Evolutionary conservation across 768 basidiomycete genomes (phyloP).

Genomic region (Lactarius akahatsu): DNA sequence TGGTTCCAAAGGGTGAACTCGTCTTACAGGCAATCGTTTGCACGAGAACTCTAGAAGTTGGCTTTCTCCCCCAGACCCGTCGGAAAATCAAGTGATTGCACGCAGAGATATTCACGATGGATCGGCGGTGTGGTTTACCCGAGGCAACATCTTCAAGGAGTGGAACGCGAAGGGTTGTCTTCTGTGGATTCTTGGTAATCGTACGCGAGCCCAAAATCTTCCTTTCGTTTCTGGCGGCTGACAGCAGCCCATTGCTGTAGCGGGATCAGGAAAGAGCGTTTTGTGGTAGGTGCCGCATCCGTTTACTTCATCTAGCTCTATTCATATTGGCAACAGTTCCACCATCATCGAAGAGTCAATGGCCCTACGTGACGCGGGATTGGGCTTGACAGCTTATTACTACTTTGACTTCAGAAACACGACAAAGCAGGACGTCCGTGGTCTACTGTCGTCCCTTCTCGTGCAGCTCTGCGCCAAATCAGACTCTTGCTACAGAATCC

Average conservation of each 20-base stretch:
- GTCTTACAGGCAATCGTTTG: background rate
- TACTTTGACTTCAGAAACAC: constrained; percentile 8
- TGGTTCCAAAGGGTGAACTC: background rate
- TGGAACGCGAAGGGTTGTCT: constrained; percentile 2
- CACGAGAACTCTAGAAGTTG: background rate
- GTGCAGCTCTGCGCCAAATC: constrained; percentile 5
- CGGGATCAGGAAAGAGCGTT: constrained; percentile 1
- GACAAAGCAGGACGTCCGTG: constrained; percentile 4
- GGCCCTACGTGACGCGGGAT: background rate
- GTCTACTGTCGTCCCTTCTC: background rate
- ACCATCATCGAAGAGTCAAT: background rate
- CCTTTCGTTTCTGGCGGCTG: background rate
- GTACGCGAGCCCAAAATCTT: background rate
- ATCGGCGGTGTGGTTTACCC: constrained; percentile 1
- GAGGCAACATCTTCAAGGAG: background rate
- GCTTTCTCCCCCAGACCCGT: constrained; percentile 18
- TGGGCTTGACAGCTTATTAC: background rate
- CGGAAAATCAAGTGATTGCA: constrained; percentile 7
- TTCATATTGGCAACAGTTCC: background rate
- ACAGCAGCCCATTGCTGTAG: background rate
- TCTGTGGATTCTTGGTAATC: background rate
- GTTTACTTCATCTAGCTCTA: fast-evolving
- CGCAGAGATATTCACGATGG: background rate
- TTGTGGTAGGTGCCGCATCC: background rate
- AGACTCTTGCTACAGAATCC: background rate